Conservation (phyloP, 192 early-diverging fungal genomes). For the Podila epigama region DNA sequence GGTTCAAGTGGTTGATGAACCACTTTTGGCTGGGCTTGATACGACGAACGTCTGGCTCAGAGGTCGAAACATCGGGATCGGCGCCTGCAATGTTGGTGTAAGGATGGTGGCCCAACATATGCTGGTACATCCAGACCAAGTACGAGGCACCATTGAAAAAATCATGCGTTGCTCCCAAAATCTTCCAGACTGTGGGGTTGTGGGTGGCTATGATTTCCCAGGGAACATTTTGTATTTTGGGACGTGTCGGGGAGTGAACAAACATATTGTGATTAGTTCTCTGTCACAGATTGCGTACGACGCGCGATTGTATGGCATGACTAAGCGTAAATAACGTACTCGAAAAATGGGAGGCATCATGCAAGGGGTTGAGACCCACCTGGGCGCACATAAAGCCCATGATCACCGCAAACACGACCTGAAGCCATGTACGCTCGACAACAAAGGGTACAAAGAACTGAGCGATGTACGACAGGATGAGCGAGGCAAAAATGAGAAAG, state of each 20-base stretch:
- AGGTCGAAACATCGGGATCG: slow-evolving; percentile 60
- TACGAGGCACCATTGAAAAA: slow-evolving; percentile 65
- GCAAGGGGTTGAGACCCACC: slow-evolving; percentile 61
- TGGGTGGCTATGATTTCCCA: slow-evolving; percentile 41
- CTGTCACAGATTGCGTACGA: background rate
- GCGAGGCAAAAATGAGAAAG: slow-evolving; percentile 47
- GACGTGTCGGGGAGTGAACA: background rate
- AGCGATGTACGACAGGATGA: slow-evolving; percentile 52
- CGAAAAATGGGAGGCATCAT: slow-evolving; percentile 65
- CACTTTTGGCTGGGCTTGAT: slow-evolving; percentile 60
- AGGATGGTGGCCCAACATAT: slow-evolving; percentile 64
- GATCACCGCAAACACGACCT: slow-evolving; percentile 54
- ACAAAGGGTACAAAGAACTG: slow-evolving; percentile 56
- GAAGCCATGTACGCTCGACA: slow-evolving; percentile 53
- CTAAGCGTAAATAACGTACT: slow-evolving; percentile 24
- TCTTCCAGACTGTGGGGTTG: slow-evolving; percentile 61
- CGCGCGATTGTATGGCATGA: background rate
- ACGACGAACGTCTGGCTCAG: slow-evolving; percentile 60
- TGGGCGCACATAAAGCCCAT: slow-evolving; percentile 60
- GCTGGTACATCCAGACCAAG: slow-evolving; percentile 66
- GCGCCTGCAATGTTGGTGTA: slow-evolving; percentile 66
- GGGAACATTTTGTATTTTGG: background rate
- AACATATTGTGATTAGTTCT: background rate
- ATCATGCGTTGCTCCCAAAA: slow-evolving; percentile 63
- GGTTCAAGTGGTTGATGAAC: slow-evolving; percentile 57